These are phyloP conservation scores for Candida piceae DNA, from an alignment of 805 yeast genomes.

Conservation along the genomic window DNA sequence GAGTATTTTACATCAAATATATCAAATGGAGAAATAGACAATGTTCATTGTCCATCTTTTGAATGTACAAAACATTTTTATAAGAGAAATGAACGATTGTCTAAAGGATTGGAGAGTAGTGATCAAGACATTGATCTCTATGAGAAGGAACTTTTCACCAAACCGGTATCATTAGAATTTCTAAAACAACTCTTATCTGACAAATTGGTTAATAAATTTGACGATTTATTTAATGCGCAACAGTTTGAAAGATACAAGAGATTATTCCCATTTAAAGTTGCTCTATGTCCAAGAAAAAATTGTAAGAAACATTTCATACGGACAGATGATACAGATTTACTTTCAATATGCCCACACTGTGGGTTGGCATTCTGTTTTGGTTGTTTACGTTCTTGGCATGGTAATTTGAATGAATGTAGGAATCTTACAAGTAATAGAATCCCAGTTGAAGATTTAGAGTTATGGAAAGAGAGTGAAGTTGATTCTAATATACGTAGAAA, in stretches of 20 bases:
- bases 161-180: slow-evolving; percentile 33
- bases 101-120: slow-evolving; percentile 5
- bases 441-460: slow-evolving; percentile 34
- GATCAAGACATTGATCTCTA: slow-evolving; percentile 27
- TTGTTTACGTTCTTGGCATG: slow-evolving; percentile 62
- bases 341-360: slow-evolving; percentile 47
- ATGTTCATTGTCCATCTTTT: slow-evolving; percentile 55
- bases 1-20: slow-evolving; percentile 40
- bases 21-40: slow-evolving; percentile 42
- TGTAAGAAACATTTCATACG: slow-evolving; percentile 46
- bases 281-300: slow-evolving; percentile 42
- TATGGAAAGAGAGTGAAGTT: slow-evolving; percentile 29
- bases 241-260: slow-evolving; percentile 40
- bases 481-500: slow-evolving; percentile 30
- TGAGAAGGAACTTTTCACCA: slow-evolving; percentile 35
- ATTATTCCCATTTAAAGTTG: slow-evolving; percentile 43
- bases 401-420: slow-evolving; percentile 42
- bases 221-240: slow-evolving; percentile 31
- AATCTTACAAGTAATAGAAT: slow-evolving; percentile 30
- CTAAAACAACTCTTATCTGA: slow-evolving; percentile 30
- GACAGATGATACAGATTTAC: slow-evolving; percentile 38
- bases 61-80: slow-evolving; percentile 34
- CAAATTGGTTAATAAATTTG: slow-evolving; percentile 32
- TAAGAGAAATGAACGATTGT: slow-evolving; percentile 10
- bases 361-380: slow-evolving; percentile 49